Base-by-base conservation (phyloP, 495 filamentous ascomycete genomes). In the Talaromyces thailandensis region DNA sequence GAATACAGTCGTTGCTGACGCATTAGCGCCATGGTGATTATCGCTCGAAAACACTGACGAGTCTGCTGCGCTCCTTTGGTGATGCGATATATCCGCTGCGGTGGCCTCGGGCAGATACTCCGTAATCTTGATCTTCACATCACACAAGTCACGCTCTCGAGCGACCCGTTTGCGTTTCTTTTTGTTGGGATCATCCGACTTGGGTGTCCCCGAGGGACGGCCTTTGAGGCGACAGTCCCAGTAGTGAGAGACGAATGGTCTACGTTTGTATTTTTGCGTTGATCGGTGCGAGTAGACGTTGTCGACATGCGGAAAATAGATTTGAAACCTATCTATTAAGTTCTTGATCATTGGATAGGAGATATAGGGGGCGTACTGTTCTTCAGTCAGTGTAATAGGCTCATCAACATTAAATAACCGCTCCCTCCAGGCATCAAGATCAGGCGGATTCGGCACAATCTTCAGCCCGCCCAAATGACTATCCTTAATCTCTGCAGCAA, bases 261-360 rank as follows among this genome's bases (percentile, higher is more conserved):
- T 91, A 64, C 87, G 87, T 73, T 96, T 94, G 73, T 93, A 93
- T 60, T 80, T 79, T 68, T 95, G 91, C 3, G 91, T 93, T 3
- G 91, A 93, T 55, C 91, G 87, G 75, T 94, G 91, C 18, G 91
- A 93, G 71, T 93, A 96, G 55, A 96, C 84, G 71, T 96, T 96
- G 74, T 96, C 92, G 68, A 95, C 81, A 72, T 93, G 90, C 0
- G 91, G 90, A 69, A 92, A 96, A 73, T 94, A 96, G 21, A 84
- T 93, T 66, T 90, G 84, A 73, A 90, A 94, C 71, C 91, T 93
- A 67, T 53, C 45, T 66, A 64, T 56, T 56, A 62, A 59, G 56
- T 4, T 35, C 16, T 21, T 31, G 35, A 28, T 31, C 28, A 31
- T 23, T 25, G 24, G 4, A 50, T 26, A 31, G 4, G 6, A 45